Conservation (phyloP, 2,329 filamentous ascomycete species). For the Sclerotiophoma versabilis region DNA sequence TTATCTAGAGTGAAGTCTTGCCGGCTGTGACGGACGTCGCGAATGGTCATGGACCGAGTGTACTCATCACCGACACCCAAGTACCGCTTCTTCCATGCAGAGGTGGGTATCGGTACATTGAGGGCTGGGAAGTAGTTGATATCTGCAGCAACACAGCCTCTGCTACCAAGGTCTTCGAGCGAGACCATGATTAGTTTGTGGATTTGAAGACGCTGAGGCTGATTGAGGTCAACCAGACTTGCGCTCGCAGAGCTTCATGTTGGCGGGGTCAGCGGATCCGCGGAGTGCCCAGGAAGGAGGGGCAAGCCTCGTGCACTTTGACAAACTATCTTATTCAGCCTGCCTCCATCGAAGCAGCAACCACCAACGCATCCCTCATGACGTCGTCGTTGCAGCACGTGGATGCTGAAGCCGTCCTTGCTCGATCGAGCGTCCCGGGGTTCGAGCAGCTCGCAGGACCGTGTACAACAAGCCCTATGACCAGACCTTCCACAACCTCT, state of each 20-base stretch:
- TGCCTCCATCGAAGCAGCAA: neutral
- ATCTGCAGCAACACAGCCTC: constrained; percentile 20
- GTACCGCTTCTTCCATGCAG: constrained; percentile 23
- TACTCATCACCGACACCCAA: constrained; percentile 19
- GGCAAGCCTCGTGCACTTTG: neutral
- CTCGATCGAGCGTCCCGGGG: no score
- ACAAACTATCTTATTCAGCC: neutral
- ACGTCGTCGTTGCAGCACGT: neutral
- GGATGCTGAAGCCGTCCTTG: neutral
- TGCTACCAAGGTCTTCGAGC: neutral
- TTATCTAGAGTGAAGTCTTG: neutral
- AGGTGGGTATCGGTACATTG: constrained; percentile 19
- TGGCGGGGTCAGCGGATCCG: constrained; percentile 11
- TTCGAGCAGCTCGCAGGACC: neutral
- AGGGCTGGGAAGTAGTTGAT: constrained; percentile 30
- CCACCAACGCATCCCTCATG: neutral
- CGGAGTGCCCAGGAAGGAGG: neutral
- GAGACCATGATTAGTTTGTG: neutral
- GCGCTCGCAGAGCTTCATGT: neutral
- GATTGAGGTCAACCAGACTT: no score
- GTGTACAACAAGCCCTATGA: neutral
- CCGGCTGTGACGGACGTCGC: constrained; percentile 53
- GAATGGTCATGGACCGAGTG: constrained; percentile 41
- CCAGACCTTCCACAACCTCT: neutral
- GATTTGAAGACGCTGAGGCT: neutral